phyloP scores from a whole-genome alignment of 1,284 basidiomycete genomes.

The Meripilus lineatus region DNA sequence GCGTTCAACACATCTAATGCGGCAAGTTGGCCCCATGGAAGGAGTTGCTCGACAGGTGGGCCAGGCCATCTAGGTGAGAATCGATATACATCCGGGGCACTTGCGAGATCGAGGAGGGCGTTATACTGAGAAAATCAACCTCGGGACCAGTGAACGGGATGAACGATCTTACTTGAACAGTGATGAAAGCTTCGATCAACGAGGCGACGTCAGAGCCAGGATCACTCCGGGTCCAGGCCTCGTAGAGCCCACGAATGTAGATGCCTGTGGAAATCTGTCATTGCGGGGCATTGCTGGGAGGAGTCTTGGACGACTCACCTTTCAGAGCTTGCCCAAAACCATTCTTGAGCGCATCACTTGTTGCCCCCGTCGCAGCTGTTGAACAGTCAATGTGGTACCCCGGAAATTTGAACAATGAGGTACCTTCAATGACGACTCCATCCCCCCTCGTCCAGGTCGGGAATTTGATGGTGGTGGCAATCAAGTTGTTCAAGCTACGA shows the following conservation, averaged over 20 bases:
- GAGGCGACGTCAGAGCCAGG: background rate
- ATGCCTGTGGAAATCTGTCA: background rate
- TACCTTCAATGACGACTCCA: constrained; percentile 6
- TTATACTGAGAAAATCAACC: constrained; percentile 1
- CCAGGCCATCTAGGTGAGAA: constrained; percentile 8
- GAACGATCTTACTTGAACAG: constrained; percentile 4
- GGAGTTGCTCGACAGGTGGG: constrained; percentile 2
- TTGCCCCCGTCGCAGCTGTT: background rate
- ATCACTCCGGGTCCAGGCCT: constrained; percentile 5
- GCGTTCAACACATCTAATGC: constrained; percentile 9
- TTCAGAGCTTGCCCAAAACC: background rate
- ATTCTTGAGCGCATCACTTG: background rate
- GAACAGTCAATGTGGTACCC: background rate
- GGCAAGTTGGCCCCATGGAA: constrained; percentile 9
- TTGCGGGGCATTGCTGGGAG: background rate
- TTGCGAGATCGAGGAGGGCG: constrained; percentile 7
- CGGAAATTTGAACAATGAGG: background rate
- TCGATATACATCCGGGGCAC: background rate
- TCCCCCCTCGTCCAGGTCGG: constrained; percentile 1
- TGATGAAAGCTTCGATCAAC: constrained; percentile 5
- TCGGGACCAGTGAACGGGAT: background rate
- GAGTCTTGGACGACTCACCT: background rate
- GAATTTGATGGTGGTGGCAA: constrained; percentile 4
- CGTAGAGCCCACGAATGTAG: constrained; percentile 7
- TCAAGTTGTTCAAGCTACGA: constrained; percentile 5